Evolutionary conservation across 75 land plant genomes (phyloP), one percentile per base, ranked within the genome.

Genomic region (Ceratopteris richardii): DNA sequence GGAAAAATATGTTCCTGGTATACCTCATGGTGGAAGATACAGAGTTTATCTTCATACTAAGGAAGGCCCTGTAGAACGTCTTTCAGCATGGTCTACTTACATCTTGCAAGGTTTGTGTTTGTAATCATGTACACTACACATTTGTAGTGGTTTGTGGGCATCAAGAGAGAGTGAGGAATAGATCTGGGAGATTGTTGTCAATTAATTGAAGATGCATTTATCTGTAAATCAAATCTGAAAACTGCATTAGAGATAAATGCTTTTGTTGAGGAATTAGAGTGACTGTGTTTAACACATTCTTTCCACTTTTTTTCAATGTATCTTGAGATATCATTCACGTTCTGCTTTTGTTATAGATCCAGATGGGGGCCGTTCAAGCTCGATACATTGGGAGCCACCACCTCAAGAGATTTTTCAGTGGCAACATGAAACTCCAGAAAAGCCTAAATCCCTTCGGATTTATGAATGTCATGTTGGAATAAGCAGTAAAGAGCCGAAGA

Each of bases 401-500:
- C 77, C 80, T 14, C 82, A 80, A 58, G 54, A 44, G 30, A 67
- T 60, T 26, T 77, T 78, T 67, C 62, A 44, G 25, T 95, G 99
- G 99, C 78, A 71, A 42, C 58, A 81, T 60, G 53, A 44, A n/a
- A 61, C 65, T 1, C 99, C 92, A 21, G 61, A 74, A 51, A 66
- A 56, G 41, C 88, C 96, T 54, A 76, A 54, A 50, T 68, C 96
- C 5, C 74, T 95, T 30, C 85, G 86, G 3, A 84, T 95, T 30
- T 95, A 95, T 68, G 99, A 95, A 72, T 95, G 96, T 64, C 99
- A 95, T 78, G 77, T 95, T 66, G 99, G 99, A 33, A 86, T 95
- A 22, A 90, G 99, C 64, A 82, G 90, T 60, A 68, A 68, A 62
- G 84, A 82, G 48, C 68, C 78, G 17, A 66, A 72, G 57, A 68